These are phyloP conservation scores for Botrytis deweyae DNA, from an alignment of 2,329 filamentous ascomycete species.

Conservation along the genomic window DNA sequence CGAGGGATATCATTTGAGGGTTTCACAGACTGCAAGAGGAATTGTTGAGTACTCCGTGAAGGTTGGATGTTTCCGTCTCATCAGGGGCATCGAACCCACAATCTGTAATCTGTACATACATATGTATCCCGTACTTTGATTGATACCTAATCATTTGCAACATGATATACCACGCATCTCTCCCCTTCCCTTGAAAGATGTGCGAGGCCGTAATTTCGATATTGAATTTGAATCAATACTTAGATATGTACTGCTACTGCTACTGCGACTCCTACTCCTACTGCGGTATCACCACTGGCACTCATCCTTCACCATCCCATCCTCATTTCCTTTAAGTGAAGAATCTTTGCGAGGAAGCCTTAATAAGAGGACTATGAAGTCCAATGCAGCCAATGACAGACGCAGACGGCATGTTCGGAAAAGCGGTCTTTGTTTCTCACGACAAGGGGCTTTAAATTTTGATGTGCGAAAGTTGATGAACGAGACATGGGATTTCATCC, in stretches of 20 bases:
- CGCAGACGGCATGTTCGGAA: not conserved
- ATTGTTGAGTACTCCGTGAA: not conserved
- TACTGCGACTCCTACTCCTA: not conserved
- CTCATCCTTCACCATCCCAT: not conserved
- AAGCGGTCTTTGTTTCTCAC: not conserved
- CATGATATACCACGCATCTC: not conserved
- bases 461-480: not conserved
- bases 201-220: not conserved
- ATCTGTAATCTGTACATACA: not conserved
- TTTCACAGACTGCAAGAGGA: not conserved
- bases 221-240: conserved; percentile 3
- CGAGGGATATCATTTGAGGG: not conserved
- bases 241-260: not conserved
- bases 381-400: not conserved
- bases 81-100: not conserved
- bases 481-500: not conserved
- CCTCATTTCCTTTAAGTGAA: not conserved
- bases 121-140: not conserved
- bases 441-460: not conserved
- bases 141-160: not conserved
- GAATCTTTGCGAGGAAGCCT: not conserved
- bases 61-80: not conserved
- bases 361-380: conserved; percentile 1
- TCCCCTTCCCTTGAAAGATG: not conserved
- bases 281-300: not conserved